Base-by-base conservation (phyloP, 1,139 yeast genomes). In the Candida frijolesensis region DNA sequence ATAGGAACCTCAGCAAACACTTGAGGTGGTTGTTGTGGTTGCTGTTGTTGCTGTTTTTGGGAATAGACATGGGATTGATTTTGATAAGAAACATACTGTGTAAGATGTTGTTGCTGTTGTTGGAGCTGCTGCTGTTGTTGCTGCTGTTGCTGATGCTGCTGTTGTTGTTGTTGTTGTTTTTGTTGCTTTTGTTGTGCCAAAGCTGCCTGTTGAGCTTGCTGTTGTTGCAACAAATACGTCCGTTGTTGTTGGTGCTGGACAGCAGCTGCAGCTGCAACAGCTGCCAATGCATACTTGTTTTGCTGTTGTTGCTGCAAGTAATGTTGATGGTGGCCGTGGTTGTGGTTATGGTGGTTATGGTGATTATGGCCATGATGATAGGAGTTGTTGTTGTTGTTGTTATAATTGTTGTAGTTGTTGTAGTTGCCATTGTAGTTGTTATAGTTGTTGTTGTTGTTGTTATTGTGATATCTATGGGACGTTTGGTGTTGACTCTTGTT, bases 191-290 rank as follows among this genome's bases (percentile, higher is more conserved):
- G 49, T 35, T 53, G 53, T 22, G 48, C 53, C 42, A 51, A 45
- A 33, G 47, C 49, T 15, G 52, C 54, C 37, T 54, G 53, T 16
- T 52, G 51, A 18, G 53, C 59, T 25, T 46, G 56, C 34, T 57
- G 61, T 34, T 59, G 60, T 45, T 56, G 62, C 29, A 52, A 54
- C 43, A 58, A 53, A 15, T 56, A 59, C 22, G 54, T 54, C 43
- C 61, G 64, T 33, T 62, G 64, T 18, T 61, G 62, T 44, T 62
- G 64, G 29, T 61, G 69, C 40, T 61, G 60, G 37, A 58, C 59
- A n/a, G 70, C 68, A 7, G 71, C 70, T 1, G 71, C 70, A 0
- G 69, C 68, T 3, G 70, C 70, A 5, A 65, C 70, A 1, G 71
- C 64, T 11, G 71, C 68, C 43, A 64, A 58, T 0, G 70, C 65